Base-by-base conservation (phyloP, 345 rosid species). In the Reutealis trisperma region DNA sequence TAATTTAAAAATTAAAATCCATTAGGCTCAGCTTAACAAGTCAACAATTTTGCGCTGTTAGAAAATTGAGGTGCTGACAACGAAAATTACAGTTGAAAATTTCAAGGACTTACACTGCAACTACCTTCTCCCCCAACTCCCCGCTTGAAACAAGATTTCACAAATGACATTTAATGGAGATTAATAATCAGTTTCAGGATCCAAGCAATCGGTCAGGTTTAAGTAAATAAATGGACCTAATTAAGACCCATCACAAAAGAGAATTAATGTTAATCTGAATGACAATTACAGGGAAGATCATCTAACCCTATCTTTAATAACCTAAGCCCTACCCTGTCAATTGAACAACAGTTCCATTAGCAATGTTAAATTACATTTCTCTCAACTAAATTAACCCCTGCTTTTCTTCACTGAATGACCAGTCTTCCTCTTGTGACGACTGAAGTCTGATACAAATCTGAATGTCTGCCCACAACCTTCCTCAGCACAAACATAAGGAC, bases 361-460 rank as follows among this genome's bases (percentile, higher is more conserved):
- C 83, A 80, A 67, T 65, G 83, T 82, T 71, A 85, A 70, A 73
- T 78, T 78, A 55, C 79, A 72, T 22, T 18, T 52, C 59, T 67
- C 77, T 55, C 21, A 27, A 54, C 21, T 54, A 27, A 32, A 34
- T 77, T 67, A 75, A 52, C 63, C 76, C 47, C 74, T 79, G 61
- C 22, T 49, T 80, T 92, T 93, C 85, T 86, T 89, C n/a, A 78
- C 85, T 0, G 91, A 87, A 77, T 96, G 99, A 49, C 99, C 98
- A 0, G 99, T 96, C 91, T 92, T 96, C 73, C 97, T 78, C 85
- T 92, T 93, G 82, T 93, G 99, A 16, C 99, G 89, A 77, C 99
- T 96, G 84, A 96, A 96, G 70, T 96, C 99, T 0, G 98, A 96
- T 51, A 96, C 99, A 42, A 93, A 96, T 41, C 98, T 77, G 81